phyloP scores from a whole-genome alignment of 257 asterid genomes.

The Avicennia marina region DNA sequence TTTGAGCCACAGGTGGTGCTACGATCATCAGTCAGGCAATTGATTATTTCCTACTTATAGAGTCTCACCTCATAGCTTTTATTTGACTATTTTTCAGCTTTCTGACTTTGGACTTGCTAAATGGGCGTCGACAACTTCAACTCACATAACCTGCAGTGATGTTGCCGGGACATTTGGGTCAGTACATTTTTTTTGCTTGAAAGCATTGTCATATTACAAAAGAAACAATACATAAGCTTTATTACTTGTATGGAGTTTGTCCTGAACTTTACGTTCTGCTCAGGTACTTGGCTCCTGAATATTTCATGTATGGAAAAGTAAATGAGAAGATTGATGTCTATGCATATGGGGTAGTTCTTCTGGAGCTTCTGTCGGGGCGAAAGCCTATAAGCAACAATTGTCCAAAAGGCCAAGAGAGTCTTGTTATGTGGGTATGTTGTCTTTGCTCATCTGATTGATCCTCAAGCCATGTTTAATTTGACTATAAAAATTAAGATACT shows the following conservation, averaged over 20 bases:
- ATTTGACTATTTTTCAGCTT: conserved; percentile 45
- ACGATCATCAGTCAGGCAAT: background rate
- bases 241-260: conserved; percentile 6
- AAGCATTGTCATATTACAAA: conserved; percentile 5
- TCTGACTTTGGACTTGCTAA: conserved; percentile 97
- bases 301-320: conserved; percentile 96
- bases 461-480: background rate
- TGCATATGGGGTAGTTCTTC: conserved; percentile 94
- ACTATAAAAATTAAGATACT: background rate
- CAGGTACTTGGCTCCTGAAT: conserved; percentile 98
- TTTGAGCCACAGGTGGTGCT: conserved; percentile 85
- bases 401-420: conserved; percentile 95
- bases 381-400: conserved; percentile 77
- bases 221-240: background rate
- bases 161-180: conserved; percentile 97
- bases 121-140: conserved; percentile 75
- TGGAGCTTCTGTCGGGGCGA: conserved; percentile 92
- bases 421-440: conserved; percentile 92
- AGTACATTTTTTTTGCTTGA: conserved; percentile 21
- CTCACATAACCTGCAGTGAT: conserved; percentile 74
- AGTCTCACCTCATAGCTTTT: background rate
- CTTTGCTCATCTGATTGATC: conserved; percentile 1
- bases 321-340: conserved; percentile 88
- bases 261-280: conserved; percentile 1
- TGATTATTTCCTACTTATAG: background rate